Evolutionary conservation across 179 eudicot species (phyloP).

Genomic region (Carnegiea gigantea): DNA sequence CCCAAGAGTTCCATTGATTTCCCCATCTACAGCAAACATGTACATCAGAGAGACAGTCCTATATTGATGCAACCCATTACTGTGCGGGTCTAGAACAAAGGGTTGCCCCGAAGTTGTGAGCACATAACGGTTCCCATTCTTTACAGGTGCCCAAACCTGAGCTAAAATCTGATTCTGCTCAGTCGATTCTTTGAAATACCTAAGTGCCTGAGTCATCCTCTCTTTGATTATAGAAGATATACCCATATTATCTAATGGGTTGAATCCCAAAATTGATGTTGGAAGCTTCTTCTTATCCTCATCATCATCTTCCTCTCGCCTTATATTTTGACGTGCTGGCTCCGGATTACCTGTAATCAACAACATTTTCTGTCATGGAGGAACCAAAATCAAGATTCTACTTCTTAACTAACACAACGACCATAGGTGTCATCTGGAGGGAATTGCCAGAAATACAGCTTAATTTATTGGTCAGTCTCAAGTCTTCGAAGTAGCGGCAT

Average conservation of each 20-base stretch:
- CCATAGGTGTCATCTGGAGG: too few relatives aligned
- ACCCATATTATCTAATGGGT: constrained; percentile 47
- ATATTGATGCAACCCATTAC: constrained; percentile 83
- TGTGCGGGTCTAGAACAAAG: constrained; percentile 74
- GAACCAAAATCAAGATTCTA: constrained; percentile 5
- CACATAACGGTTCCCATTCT: constrained; percentile 55
- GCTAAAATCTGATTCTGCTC: constrained; percentile 79
- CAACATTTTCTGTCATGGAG: background rate
- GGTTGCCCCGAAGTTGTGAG: constrained; percentile 97
- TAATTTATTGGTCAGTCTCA: background rate
- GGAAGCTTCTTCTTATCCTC: constrained; percentile 46
- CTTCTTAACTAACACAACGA: background rate
- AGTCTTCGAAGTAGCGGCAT: background rate
- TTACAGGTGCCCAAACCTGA: constrained; percentile 95
- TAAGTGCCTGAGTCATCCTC: constrained; percentile 82
- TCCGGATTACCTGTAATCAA: constrained; percentile 40
- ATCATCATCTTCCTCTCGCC: constrained; percentile 1
- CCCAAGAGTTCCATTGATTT: constrained; percentile 62
- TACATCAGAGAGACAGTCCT: constrained; percentile 80
- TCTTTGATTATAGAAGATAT: constrained; percentile 62
- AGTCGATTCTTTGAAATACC: constrained; percentile 78
- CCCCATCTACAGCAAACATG: constrained; percentile 71
- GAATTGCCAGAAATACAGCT: background rate
- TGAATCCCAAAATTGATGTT: constrained; percentile 37
- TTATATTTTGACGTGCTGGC: constrained; percentile 31